Conservation (phyloP, 2,329 filamentous ascomycete genomes). For the Scedosporium aurantiacum region DNA sequence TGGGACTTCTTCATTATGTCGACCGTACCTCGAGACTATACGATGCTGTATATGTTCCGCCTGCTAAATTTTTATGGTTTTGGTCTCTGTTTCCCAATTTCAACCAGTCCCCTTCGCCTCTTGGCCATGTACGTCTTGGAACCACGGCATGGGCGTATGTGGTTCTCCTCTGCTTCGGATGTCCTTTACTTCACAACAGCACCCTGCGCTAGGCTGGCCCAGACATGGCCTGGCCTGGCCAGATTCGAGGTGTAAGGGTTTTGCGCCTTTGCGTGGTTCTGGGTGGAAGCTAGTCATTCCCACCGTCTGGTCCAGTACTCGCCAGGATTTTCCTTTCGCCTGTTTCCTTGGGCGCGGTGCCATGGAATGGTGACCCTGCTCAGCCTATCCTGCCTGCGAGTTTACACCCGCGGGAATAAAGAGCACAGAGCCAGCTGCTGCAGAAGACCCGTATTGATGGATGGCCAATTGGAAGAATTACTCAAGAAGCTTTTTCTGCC, state of each 20-base stretch:
- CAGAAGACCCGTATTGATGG: not conserved
- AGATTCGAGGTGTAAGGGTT: too few relatives aligned
- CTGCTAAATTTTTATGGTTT: not conserved
- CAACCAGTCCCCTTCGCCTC: not conserved
- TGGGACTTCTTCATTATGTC: not conserved
- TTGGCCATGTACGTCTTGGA: not conserved
- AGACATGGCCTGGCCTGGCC: too few relatives aligned
- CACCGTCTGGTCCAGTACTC: too few relatives aligned
- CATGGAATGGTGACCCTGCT: not conserved
- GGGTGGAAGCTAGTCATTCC: too few relatives aligned
- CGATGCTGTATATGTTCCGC: not conserved
- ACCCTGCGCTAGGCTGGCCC: too few relatives aligned
- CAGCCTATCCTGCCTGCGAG: not conserved
- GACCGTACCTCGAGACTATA: not conserved
- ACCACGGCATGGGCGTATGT: not conserved
- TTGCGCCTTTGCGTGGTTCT: too few relatives aligned
- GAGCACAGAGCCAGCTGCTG: not conserved
- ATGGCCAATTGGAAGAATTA: not conserved
- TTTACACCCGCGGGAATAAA: not conserved
- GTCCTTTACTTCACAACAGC: too few relatives aligned
- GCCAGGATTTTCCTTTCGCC: not conserved
- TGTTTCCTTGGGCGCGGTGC: not conserved
- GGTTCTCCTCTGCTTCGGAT: too few relatives aligned
- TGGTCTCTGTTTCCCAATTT: not conserved
- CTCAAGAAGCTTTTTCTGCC: not conserved